Conservation (phyloP, 2,329 filamentous ascomycete species). For the Hymenoscyphus repandus region DNA sequence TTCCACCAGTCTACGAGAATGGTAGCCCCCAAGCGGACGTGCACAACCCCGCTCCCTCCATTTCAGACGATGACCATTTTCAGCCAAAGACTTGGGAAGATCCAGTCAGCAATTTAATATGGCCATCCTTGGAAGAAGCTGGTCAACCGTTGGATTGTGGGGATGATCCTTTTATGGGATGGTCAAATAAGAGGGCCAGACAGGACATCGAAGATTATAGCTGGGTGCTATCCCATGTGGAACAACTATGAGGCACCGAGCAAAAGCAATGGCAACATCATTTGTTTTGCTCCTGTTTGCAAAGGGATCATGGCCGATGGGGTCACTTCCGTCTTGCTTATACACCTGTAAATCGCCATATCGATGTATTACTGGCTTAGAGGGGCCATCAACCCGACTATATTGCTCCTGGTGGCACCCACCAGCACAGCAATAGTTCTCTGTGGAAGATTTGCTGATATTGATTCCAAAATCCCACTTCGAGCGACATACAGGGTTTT, state of each 20-base stretch:
- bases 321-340: too few species aligned
- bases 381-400: too few species aligned
- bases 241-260: slow-evolving; percentile 6
- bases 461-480: too few species aligned
- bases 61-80: not conserved
- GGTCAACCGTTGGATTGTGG: not conserved
- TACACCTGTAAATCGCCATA: too few species aligned
- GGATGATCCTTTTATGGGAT: slow-evolving; percentile 20
- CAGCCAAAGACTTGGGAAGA: not conserved
- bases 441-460: too few species aligned
- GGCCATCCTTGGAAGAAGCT: not conserved
- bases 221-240: slow-evolving; percentile 18
- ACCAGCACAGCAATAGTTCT: too few species aligned
- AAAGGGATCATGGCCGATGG: not conserved
- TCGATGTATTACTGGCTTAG: too few species aligned
- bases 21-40: too few species aligned
- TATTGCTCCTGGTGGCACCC: too few species aligned
- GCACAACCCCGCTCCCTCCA: too few species aligned
- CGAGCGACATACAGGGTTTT: too few species aligned
- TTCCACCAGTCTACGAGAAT: not conserved
- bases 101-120: not conserved
- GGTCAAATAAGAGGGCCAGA: slow-evolving; percentile 11
- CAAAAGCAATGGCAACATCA: not conserved
- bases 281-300: not conserved
- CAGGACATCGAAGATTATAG: slow-evolving; percentile 16